Evolutionary conservation across 148 eudicot genomes (phyloP).

Genomic region (Hydrangea macrophylla): DNA sequence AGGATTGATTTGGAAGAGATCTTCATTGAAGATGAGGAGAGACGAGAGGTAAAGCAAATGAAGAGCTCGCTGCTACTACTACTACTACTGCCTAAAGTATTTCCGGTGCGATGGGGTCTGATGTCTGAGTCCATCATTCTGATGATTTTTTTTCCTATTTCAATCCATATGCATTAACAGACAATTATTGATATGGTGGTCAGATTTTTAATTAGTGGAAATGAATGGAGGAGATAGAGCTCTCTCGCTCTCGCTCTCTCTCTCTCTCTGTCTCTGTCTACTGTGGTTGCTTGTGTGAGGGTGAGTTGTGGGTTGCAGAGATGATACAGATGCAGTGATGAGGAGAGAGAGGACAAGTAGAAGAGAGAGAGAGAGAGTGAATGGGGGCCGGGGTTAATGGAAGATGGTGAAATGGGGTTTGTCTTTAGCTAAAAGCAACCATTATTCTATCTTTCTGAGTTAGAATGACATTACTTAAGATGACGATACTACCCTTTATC

Average conservation of each 20-base stretch:
- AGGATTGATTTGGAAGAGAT: slow-evolving; percentile 50
- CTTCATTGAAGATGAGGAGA: slow-evolving; percentile 52
- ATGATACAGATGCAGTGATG: slow-evolving; percentile 1
- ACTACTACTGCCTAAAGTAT: no score
- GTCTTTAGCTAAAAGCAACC: background rate
- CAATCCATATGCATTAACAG: slow-evolving; percentile 12
- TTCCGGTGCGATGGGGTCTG: slow-evolving; percentile 29
- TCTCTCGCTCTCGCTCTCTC: background rate
- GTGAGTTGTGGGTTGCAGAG: background rate
- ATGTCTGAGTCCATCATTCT: slow-evolving; percentile 35
- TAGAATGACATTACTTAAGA: no score
- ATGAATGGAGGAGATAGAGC: slow-evolving; percentile 3
- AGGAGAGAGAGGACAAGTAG: background rate
- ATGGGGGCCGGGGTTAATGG: background rate
- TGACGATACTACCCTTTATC: background rate
- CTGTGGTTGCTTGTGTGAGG: no score
- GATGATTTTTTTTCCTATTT: no score
- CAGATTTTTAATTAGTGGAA: background rate
- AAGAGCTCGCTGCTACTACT: slow-evolving; percentile 33
- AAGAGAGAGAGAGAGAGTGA: background rate
- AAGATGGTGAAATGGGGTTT: slow-evolving; percentile 9
- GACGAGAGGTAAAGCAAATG: slow-evolving; percentile 59
- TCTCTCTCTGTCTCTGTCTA: no score
- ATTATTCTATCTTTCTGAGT: background rate
- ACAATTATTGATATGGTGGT: background rate